Base-by-base conservation (phyloP, 495 filamentous ascomycete species). In the Penicillium steckii region DNA sequence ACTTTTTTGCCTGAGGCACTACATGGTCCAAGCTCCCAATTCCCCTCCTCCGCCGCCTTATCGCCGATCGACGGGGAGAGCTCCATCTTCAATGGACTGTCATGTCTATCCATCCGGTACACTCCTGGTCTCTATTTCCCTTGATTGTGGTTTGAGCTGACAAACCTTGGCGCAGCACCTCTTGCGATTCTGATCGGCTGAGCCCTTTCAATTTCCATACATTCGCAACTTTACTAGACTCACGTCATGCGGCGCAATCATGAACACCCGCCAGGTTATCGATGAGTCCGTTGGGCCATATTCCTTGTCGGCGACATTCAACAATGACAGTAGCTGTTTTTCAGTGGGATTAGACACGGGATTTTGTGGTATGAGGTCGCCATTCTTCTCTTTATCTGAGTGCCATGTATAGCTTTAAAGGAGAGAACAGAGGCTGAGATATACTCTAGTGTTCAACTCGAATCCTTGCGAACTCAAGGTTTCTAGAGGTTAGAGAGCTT, bases 211-310 rank as follows among this genome's bases (percentile, higher is more conserved):
- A n/a, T n/a, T n/a, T n/a, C n/a, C n/a, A n/a, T n/a, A n/a, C n/a
- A n/a, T n/a, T n/a, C n/a, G n/a, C n/a, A n/a, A n/a, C n/a, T n/a
- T n/a, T n/a, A n/a, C n/a, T n/a, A 22, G 19, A 41, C 29, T 35
- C 32, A 48, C 53, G 45, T 52, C 51, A 62, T 63, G 62, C 42
- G 50, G 52, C 25, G 27, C 69, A 77, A 59, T 40, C 44, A 98
- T 98, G 94, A 95, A 98, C 65, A 95, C 91, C 49, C 79, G 94
- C 57, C 88, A 86, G 37, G 80, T 86, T 55, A 90, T 98, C 58
- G 90, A 95, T 66, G 82, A 81, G 40, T 85, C 89, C 30, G 78
- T 75, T 30, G 81, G 82, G 33, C 87, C 90, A 5, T 81, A 84
- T 57, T 93, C 90, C 24, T 80, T 97, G 25, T 94, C 89, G 22